A percentile compares a stretch with the other conserved stretches of the same genome.
Conservation (phyloP, 305 asterid genomes). For the Fraxinus latifolia region DNA sequence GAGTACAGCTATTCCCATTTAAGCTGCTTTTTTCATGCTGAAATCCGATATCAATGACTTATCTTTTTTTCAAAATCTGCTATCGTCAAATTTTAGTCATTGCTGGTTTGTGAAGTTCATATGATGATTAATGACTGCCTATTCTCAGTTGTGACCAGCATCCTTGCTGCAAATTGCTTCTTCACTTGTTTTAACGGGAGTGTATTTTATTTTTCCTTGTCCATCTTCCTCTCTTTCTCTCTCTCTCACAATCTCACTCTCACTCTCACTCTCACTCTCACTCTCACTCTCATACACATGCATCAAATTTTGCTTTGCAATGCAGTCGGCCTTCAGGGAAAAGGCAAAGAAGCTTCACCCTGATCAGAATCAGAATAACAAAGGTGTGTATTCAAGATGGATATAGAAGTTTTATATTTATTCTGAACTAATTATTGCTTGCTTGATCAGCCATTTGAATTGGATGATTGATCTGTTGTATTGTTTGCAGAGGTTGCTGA, state of each 20-base stretch:
- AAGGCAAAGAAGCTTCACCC: slow-evolving; percentile 92
- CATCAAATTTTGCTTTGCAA: slow-evolving; percentile 18
- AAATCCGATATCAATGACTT: background rate
- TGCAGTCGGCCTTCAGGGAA: slow-evolving; percentile 82
- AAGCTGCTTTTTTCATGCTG: background rate
- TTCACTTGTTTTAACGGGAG: background rate
- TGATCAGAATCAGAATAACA: slow-evolving; percentile 83
- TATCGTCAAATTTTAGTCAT: background rate
- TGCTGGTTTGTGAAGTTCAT: background rate
- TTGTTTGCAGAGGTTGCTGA: slow-evolving; percentile 60
- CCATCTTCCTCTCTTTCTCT: background rate
- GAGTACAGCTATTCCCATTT: background rate
- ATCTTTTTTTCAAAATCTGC: background rate
- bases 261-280: no score
- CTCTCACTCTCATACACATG: background rate
- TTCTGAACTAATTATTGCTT: background rate
- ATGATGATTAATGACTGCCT: background rate
- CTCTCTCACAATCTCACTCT: background rate
- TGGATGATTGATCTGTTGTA: background rate
- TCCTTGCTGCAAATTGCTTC: background rate
- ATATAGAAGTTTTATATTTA: background rate
- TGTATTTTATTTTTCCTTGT: background rate
- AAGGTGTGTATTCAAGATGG: slow-evolving; percentile 41
- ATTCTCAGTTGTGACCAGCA: background rate
- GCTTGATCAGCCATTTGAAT: background rate